Base-by-base conservation (phyloP, 805 yeast species). In the Yarrowia sp. region DNA sequence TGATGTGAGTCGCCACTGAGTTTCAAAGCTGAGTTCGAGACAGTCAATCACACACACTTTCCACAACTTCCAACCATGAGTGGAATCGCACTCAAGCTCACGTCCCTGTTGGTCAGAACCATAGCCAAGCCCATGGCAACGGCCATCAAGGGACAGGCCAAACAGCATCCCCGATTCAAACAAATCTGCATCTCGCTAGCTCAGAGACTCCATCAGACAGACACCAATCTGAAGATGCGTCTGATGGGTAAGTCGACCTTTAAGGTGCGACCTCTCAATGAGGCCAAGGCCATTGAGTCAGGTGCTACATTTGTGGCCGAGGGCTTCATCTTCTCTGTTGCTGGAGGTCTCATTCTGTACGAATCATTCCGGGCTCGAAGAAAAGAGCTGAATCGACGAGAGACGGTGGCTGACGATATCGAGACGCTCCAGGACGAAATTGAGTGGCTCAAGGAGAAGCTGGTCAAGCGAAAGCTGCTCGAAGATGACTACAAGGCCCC, bases 221-320 rank as follows among this genome's bases (percentile, higher is more conserved):
- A 90, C 70, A 79, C 85, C 58, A 77, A 76, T 33, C 75, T 90
- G 66, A 81, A 92, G 61, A 80, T 83, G 82, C 79, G 82, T 40
- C 78, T 89, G 46, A 72, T 85, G 67, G 88, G 89, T 19, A 83
- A 81, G 64, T 44, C 54, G 22, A 77, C 80, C 32, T 71, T 82
- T 54, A 83, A 82, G 69, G 82, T 90, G 9, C 81, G 96, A 54
- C 96, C 96, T 0, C 80, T 90, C 72, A 90, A 89, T 72, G 96
- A 90, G 69, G 83, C 85, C 12, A 86, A 85, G 71, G 96, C 97
- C 38, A 82, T 91, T 46, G 95, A 90, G 66, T 84, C 81, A 66
- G 96, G 96, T 1, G 95, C 96, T 48, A 87, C 82, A 65, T 84
- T 90, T 72, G 76, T 90, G 12, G 87, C 93, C 49, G 96, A 90